These are phyloP conservation scores for Exophiala lecanii-corni DNA, from an alignment of 2,329 filamentous ascomycete genomes.

Conservation along the genomic window DNA sequence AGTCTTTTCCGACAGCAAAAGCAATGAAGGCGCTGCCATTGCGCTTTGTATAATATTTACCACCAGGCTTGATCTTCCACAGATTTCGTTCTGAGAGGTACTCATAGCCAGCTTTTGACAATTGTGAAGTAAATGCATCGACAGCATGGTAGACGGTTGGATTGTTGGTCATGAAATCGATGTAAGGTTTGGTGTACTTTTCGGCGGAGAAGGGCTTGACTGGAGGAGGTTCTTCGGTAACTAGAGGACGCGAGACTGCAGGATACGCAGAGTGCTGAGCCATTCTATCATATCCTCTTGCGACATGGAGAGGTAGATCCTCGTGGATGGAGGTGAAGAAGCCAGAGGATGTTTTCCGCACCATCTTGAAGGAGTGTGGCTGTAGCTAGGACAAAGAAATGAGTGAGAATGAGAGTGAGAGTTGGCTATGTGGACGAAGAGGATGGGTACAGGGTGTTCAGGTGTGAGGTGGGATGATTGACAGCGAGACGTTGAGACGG, in stretches of 20 bases:
- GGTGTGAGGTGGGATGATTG: too few species aligned
- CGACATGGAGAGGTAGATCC: slow-evolving; percentile 23
- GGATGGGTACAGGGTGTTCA: too few species aligned
- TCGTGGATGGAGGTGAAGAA: slow-evolving; percentile 26
- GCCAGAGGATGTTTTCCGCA: slow-evolving; percentile 27
- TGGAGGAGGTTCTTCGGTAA: slow-evolving; percentile 16
- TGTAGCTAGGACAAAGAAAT: not conserved
- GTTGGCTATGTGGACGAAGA: not conserved
- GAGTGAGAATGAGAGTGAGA: not conserved
- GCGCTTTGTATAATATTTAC: slow-evolving; percentile 82
- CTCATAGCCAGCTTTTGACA: slow-evolving; percentile 67
- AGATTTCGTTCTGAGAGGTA: slow-evolving; percentile 71
- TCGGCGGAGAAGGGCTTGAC: slow-evolving; percentile 39
- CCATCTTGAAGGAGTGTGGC: slow-evolving; percentile 19
- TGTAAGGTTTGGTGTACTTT: slow-evolving; percentile 76
- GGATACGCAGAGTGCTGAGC: slow-evolving; percentile 18
- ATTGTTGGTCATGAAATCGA: slow-evolving; percentile 80
- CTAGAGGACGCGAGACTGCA: slow-evolving; percentile 9
- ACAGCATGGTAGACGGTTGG: slow-evolving; percentile 93
- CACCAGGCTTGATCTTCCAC: slow-evolving; percentile 77
- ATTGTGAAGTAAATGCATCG: slow-evolving; percentile 67
- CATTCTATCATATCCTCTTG: slow-evolving; percentile 24
- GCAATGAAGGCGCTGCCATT: slow-evolving; percentile 84
- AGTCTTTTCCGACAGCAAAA: slow-evolving; percentile 75
- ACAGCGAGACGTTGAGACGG: too few species aligned